These are phyloP conservation scores for Colletotrichum navitas DNA, from an alignment of 2,329 filamentous ascomycete genomes.

Conservation along the genomic window DNA sequence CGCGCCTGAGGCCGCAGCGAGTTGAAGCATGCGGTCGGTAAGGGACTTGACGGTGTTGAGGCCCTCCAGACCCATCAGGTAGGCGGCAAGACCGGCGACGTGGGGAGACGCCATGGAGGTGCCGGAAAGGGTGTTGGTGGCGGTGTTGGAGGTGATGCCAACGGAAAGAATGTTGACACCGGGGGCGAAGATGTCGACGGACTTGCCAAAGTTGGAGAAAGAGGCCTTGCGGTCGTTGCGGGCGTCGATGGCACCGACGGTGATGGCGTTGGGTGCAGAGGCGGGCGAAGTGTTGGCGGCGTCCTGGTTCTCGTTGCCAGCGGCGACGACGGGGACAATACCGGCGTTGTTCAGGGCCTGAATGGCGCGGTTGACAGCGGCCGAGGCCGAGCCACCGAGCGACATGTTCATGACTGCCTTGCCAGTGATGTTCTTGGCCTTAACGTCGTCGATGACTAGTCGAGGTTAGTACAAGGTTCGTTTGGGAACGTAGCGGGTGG, in stretches of 20 bases:
- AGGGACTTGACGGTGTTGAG: slow-evolving; percentile 60
- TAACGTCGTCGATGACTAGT: slow-evolving; percentile 60
- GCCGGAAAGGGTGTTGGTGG: slow-evolving; percentile 61
- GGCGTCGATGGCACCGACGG: slow-evolving; percentile 70
- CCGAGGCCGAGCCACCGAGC: slow-evolving; percentile 63
- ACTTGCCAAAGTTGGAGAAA: slow-evolving; percentile 70
- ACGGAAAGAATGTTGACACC: slow-evolving; percentile 67
- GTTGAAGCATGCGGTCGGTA: slow-evolving; percentile 62
- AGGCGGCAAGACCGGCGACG: slow-evolving; percentile 75
- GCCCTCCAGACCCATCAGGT: slow-evolving; percentile 70
- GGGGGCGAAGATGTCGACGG: slow-evolving; percentile 68
- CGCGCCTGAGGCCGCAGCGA: slow-evolving; percentile 63
- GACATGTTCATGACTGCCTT: slow-evolving; percentile 75
- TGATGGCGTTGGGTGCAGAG: slow-evolving; percentile 68
- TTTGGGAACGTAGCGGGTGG: background rate
- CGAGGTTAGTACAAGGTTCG: background rate
- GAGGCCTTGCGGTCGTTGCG: slow-evolving; percentile 60
- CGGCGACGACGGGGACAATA: slow-evolving; percentile 70
- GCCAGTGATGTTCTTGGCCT: slow-evolving; percentile 56
- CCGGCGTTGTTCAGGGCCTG: slow-evolving; percentile 62
- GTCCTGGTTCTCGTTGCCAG: slow-evolving; percentile 69
- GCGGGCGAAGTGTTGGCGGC: slow-evolving; percentile 65
- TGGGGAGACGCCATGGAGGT: slow-evolving; percentile 77
- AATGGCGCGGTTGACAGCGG: slow-evolving; percentile 68
- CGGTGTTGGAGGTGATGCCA: slow-evolving; percentile 63